Percentiles rank a stretch among this genome's conserved stretches.
Conservation (phyloP, 371 early-diverging fungal species). For the Apophysomyces sp. region DNA sequence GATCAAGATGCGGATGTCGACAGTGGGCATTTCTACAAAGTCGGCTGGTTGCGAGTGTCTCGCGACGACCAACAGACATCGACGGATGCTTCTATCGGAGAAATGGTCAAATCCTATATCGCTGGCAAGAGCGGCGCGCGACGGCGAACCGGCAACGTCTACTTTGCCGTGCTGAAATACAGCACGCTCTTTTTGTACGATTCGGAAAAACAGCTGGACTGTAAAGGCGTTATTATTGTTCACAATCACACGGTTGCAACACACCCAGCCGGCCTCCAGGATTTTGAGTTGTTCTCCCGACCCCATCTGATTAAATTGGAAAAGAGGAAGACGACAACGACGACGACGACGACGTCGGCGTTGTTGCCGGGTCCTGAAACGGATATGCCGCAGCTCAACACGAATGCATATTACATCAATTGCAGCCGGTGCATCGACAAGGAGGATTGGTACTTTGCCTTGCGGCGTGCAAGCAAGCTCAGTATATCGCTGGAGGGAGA, state of each 20-base stretch:
- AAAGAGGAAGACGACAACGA: no score
- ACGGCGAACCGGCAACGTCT: constrained; percentile 56
- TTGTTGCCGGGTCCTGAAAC: not conserved
- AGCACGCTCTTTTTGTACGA: constrained; percentile 83
- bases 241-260: constrained; percentile 65
- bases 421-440: constrained; percentile 70
- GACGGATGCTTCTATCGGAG: constrained; percentile 31
- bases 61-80: constrained; percentile 29
- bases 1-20: constrained; percentile 1
- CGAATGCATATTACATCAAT: constrained; percentile 50
- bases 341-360: not conserved
- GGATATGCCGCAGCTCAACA: not conserved
- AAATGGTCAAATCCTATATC: constrained; percentile 42
- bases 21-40: constrained; percentile 32
- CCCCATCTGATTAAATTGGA: constrained; percentile 53
- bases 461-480: constrained; percentile 48
- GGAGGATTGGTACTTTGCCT: constrained; percentile 85
- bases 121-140: constrained; percentile 33
- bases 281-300: constrained; percentile 60
- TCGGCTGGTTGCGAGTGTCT: constrained; percentile 52
- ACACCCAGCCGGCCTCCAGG: constrained; percentile 59
- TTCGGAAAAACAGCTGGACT: constrained; percentile 77
- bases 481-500: constrained; percentile 2
- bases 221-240: constrained; percentile 73
- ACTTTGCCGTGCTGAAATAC: constrained; percentile 78